Evolutionary conservation across 768 basidiomycete species (phyloP).

Genomic region (Podaxis sp.): DNA sequence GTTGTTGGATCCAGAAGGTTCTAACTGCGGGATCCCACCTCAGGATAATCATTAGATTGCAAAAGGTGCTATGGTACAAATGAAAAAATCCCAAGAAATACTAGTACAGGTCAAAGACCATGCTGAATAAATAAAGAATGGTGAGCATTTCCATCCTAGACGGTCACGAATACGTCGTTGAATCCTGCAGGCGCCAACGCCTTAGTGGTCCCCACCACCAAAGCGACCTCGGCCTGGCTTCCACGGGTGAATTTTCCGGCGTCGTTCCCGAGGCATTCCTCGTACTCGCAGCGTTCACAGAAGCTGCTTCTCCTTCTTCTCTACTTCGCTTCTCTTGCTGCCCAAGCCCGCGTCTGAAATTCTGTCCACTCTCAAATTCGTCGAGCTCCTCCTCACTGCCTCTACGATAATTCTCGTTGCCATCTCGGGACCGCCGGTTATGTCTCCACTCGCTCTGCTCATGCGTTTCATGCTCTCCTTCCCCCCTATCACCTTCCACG

Average conservation of each 20-base stretch:
- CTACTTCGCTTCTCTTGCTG: neutral
- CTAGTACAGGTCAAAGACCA: neutral
- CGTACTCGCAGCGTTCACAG: neutral
- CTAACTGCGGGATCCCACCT: neutral
- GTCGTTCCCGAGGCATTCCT: slow-evolving; percentile 4
- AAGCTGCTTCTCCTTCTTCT: neutral
- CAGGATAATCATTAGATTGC: neutral
- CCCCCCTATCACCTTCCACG: slow-evolving; percentile 22
- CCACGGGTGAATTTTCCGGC: slow-evolving; percentile 14
- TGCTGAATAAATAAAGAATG: neutral
- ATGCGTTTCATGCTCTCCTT: slow-evolving; percentile 21
- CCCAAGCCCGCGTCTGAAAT: neutral
- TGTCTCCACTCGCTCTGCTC: slow-evolving; percentile 12
- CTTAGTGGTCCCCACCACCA: slow-evolving; percentile 84
- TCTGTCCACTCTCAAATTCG: neutral
- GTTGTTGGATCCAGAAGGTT: neutral
- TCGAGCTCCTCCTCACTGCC: slow-evolving; percentile 14
- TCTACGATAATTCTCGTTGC: neutral
- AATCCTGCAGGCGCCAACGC: slow-evolving; percentile 74
- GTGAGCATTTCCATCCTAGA: neutral
- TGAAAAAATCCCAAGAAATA: neutral
- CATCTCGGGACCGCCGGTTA: neutral
- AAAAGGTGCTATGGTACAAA: neutral
- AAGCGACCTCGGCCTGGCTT: slow-evolving; percentile 37
- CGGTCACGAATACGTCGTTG: slow-evolving; percentile 56